Percentiles rank a stretch among this genome's conserved stretches.
Evolutionary conservation across 805 yeast species (phyloP).

Genomic region (Wickerhamiella sergipiensis): DNA sequence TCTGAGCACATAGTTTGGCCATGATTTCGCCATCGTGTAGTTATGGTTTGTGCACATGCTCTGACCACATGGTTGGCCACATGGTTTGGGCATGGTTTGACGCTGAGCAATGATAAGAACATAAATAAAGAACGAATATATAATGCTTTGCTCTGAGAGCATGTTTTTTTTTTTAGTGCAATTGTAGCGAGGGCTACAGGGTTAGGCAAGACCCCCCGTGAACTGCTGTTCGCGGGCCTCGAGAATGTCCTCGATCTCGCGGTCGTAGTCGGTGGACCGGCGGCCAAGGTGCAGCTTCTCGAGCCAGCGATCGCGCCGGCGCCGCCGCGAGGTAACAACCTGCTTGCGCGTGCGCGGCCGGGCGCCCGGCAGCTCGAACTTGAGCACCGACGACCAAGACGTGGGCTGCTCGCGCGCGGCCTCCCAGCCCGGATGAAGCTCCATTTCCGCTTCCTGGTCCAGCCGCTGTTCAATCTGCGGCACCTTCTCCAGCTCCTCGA

Average conservation of each 20-base stretch:
- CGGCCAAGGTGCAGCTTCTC: conserved; percentile 20
- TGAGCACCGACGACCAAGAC: conserved; percentile 39
- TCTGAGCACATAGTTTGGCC: too few relatives aligned
- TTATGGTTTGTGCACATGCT: too few relatives aligned
- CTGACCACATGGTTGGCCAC: too few relatives aligned
- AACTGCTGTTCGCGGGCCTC: conserved; percentile 25
- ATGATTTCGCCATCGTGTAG: too few relatives aligned
- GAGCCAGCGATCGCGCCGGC: conserved; percentile 11
- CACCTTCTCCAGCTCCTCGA: conserved; percentile 64
- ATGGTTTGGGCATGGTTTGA: too few relatives aligned
- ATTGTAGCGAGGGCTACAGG: too few relatives aligned
- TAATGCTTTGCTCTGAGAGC: not conserved
- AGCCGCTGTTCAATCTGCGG: conserved; percentile 49
- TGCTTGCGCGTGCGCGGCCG: not conserved
- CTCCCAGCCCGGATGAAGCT: conserved; percentile 46
- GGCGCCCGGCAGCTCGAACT: not conserved
- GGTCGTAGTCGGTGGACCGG: conserved; percentile 22
- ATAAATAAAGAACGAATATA: not conserved
- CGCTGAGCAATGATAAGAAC: too few relatives aligned
- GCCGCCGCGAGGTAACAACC: conserved; percentile 8
- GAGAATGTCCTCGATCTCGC: conserved; percentile 25
- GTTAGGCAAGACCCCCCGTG: not conserved
- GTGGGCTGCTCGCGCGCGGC: conserved; percentile 46
- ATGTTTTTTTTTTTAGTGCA: too few relatives aligned
- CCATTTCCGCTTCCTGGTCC: conserved; percentile 59